Percentiles rank a stretch among this genome's conserved stretches.
Evolutionary conservation across 805 yeast genomes (phyloP).

Genomic region (Phaffomyces thermotolerans): DNA sequence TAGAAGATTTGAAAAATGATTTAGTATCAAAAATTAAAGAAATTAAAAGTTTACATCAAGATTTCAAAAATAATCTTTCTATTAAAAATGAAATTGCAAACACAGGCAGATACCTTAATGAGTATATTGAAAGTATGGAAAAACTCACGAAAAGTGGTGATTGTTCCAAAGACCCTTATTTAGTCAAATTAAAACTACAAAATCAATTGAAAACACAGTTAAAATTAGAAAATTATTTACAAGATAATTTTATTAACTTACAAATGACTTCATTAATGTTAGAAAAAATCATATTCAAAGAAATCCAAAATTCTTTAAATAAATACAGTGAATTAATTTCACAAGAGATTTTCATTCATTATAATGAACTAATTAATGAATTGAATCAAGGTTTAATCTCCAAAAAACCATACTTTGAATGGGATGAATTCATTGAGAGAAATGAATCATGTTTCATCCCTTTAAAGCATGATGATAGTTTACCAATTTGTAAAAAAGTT

Average conservation of each 20-base stretch:
- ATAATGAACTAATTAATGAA: conserved; percentile 57
- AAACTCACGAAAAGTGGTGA: conserved; percentile 37
- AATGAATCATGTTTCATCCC: conserved; percentile 43
- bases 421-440: conserved; percentile 73
- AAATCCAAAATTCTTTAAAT: conserved; percentile 73
- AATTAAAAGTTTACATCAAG: conserved; percentile 71
- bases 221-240: conserved; percentile 75
- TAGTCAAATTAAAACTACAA: conserved; percentile 64
- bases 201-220: conserved; percentile 70
- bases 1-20: conserved; percentile 67
- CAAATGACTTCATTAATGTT: conserved; percentile 83
- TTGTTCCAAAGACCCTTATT: conserved; percentile 63
- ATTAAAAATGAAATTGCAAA: conserved; percentile 59
- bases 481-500: conserved; percentile 49
- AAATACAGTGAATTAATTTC: conserved; percentile 65
- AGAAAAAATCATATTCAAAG: conserved; percentile 79
- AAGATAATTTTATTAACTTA: conserved; percentile 81
- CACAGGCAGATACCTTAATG: conserved; percentile 50
- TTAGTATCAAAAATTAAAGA: conserved; percentile 76
- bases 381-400: conserved; percentile 62
- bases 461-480: conserved; percentile 34
- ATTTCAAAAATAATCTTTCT: conserved; percentile 56
- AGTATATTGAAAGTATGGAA: conserved; percentile 54
- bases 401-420: conserved; percentile 72
- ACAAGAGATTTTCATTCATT: conserved; percentile 63